phyloP scores from a whole-genome alignment of 176 grass and related monocot species.

The Avena insularis region DNA sequence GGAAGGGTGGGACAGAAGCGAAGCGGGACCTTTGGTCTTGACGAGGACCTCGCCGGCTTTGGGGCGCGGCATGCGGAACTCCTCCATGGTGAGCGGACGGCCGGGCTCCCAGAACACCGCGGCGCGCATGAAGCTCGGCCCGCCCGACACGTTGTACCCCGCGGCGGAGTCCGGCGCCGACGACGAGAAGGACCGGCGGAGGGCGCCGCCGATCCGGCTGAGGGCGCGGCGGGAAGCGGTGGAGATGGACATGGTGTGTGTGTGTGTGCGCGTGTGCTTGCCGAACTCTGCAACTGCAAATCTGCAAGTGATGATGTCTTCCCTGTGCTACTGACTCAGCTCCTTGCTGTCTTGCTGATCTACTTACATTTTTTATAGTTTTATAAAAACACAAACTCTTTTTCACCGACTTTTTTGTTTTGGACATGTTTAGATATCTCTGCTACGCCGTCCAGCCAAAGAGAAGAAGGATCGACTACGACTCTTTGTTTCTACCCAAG shows the following conservation, averaged over 20 bases:
- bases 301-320: background rate
- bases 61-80: conserved; percentile 90
- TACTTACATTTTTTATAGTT: background rate
- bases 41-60: conserved; percentile 96
- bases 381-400: no score
- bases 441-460: conserved; percentile 5
- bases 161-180: conserved; percentile 31
- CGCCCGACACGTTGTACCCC: conserved; percentile 78
- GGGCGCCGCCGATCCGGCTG: conserved; percentile 53
- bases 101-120: conserved; percentile 96
- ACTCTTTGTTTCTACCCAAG: background rate
- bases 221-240: conserved; percentile 54
- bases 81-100: conserved; percentile 86
- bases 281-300: background rate
- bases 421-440: background rate
- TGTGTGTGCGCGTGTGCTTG: background rate
- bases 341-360: background rate
- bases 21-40: conserved; percentile 76
- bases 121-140: conserved; percentile 81
- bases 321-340: background rate
- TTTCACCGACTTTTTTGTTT: background rate
- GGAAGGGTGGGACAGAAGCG: background rate
- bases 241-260: conserved; percentile 54
- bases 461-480: background rate
- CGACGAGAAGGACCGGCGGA: conserved; percentile 42